phyloP scores from a whole-genome alignment of 768 basidiomycete genomes.

The Aureoboletus auriporus region DNA sequence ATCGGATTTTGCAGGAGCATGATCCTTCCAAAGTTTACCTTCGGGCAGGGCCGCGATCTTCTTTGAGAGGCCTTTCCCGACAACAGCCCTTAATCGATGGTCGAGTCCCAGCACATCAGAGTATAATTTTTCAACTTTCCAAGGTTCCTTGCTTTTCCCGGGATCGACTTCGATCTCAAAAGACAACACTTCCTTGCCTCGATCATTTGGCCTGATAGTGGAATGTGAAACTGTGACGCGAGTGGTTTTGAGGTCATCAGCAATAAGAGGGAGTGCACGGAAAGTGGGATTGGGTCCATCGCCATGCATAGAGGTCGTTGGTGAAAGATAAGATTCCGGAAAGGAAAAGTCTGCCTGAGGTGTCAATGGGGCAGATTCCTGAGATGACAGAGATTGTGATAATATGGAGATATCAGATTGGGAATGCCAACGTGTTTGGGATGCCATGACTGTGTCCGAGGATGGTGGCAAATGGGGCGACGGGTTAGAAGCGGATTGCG shows the following conservation, averaged over 20 bases:
- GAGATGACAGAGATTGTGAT: conserved; percentile 23
- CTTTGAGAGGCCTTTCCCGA: conserved; percentile 67
- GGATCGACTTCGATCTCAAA: conserved; percentile 80
- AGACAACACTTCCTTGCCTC: conserved; percentile 87
- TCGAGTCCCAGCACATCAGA: conserved; percentile 90
- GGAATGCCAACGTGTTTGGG: conserved; percentile 23
- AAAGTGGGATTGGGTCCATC: conserved; percentile 42
- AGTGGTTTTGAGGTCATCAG: conserved; percentile 70
- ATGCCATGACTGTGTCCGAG: conserved; percentile 13
- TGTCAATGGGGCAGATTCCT: conserved; percentile 14
- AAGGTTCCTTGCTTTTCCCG: conserved; percentile 63
- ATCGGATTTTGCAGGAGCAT: conserved; percentile 94
- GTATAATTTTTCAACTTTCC: conserved; percentile 91
- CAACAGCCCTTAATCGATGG: conserved; percentile 55
- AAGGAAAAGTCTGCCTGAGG: conserved; percentile 27
- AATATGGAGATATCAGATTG: conserved; percentile 17
- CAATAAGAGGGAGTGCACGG: conserved; percentile 68
- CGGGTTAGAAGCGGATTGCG: conserved; percentile 8
- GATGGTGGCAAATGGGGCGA: conserved; percentile 17
- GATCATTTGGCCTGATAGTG: conserved; percentile 82
- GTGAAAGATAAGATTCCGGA: conserved; percentile 28
- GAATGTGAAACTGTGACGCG: conserved; percentile 71
- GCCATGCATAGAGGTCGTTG: conserved; percentile 16
- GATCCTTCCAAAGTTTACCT: conserved; percentile 92
- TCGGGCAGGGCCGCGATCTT: conserved; percentile 83